Base-by-base conservation (phyloP, 192 early-diverging fungal species). In the Linnemannia hyalina region DNA sequence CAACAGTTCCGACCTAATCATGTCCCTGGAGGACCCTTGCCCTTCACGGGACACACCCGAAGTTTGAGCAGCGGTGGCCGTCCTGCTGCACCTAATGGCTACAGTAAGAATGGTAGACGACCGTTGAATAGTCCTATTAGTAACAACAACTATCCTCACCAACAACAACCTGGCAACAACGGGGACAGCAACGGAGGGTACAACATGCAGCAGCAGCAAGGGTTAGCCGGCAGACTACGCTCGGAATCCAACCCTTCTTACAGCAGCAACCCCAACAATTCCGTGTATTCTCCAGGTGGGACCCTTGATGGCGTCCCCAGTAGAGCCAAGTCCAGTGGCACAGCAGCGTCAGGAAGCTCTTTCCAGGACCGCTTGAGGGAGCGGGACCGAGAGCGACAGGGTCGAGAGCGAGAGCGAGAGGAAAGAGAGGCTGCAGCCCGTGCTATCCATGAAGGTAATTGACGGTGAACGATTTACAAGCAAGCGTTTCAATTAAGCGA, bases 311-410 rank as follows among this genome's bases (percentile, higher is more conserved):
- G 38, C 13, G 29, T 41, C 11, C 73, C 74, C 68, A 49, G 32
- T n/a, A 81, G 80, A 29, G 68, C 73, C 49, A 81, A 80, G 32
- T 80, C 78, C 1, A 80, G 72, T 29, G 72, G 73, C 13, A 81
- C 60, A 29, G 75, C 40, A 74, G 29, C 78, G 22, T 76, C 79
- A 23, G 84, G 70, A 13, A 75, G 70, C 1, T 81, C 84, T 41
- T 86, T 86, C 42, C 84, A 86, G 70, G 84, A 86, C 15, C 84
- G 84, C 1, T 70, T 86, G 76, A 77, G 42, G 52, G 84, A 86
- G 47, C 78, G 84, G 1, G 84, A 86, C 65, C 79, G 79, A 60
- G 76, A 81, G 74, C 77, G 74, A 52, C 78, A 77, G 9, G 79
- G 60, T 65, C 75, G 76, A 44, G 84, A 81, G 69, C 70, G 75